Base-by-base conservation (phyloP, 306 rosid species). In the Prunus salicina region DNA sequence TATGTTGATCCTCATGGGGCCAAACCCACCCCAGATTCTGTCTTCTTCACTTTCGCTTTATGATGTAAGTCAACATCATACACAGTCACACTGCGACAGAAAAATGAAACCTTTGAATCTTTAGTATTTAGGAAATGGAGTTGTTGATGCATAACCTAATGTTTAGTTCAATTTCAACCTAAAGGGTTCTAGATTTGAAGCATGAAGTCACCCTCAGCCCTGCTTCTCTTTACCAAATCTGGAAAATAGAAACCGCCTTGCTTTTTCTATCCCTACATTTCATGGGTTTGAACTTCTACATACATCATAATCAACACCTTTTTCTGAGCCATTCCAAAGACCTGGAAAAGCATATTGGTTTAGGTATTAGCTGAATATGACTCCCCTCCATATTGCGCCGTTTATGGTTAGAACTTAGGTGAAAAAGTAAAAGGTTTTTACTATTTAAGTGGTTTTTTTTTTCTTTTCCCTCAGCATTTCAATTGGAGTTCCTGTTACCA, bases 101-200 rank as follows among this genome's bases (percentile, higher is more conserved):
- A 22, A 12, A 58, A n/a, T 28, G 22, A 46, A 67, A 45, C 72
- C 56, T 6, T 14, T 20, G 22, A 38, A 30, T 30, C 45, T 45
- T 10, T 53, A 28, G 11, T 11, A 58, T n/a, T 34, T 65, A 46
- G 41, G 67, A 79, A 56, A 80, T 80, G 79, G 83, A 73, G 83
- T 30, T 30, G 79, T 51, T 80, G 70, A 74, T 49, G 69, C 46
- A 12, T 30, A 27, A 45, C 22, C 52, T 7, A 14, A 30, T 22
- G 43, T 47, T 47, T 67, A 6, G 75, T 80, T 61, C 51, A 14
- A 74, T 27, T 74, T 41, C 62, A 50, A 46, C 49, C 65, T 13
- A 41, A 16, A 19, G 24, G 58, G 56, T 38, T 38, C 43, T 7
- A 8, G 22, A 67, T 34, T 47, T 57, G 43, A 43, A 28, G 24